A percentile compares a stretch with the other conserved stretches of the same genome.
These are phyloP conservation scores for Penicillium hordei DNA, from an alignment of 2,329 filamentous ascomycete species.

Conservation along the genomic window DNA sequence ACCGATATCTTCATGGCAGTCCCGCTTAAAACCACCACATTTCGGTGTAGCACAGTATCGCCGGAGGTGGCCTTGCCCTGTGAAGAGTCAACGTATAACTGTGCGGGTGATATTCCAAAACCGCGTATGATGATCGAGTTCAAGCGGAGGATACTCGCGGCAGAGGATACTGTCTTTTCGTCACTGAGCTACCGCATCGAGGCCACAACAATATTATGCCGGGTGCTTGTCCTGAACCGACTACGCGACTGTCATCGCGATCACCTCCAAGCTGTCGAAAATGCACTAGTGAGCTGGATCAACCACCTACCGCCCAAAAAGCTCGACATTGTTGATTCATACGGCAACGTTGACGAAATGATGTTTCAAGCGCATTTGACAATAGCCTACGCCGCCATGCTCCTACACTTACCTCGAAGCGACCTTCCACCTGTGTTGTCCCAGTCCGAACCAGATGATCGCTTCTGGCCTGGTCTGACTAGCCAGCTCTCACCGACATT, in stretches of 20 bases:
- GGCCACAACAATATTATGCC: conserved; percentile 71
- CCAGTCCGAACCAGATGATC: conserved; percentile 26
- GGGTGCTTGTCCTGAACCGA: conserved; percentile 58
- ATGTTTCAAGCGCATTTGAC: conserved; percentile 42
- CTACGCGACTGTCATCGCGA: conserved; percentile 47
- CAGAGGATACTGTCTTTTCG: conserved; percentile 69
- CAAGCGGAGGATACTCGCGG: conserved; percentile 64
- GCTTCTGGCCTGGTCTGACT: conserved; percentile 29
- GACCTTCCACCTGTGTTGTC: conserved; percentile 52
- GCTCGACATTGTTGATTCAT: conserved; percentile 64
- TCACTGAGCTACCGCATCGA: conserved; percentile 83
- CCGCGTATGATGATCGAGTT: conserved; percentile 57
- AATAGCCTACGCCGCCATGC: conserved; percentile 56
- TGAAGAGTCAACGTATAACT: conserved; percentile 63
- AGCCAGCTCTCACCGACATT: conserved; percentile 32
- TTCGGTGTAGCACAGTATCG: conserved; percentile 69
- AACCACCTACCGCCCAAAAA: conserved; percentile 73
- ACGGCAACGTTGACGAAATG: conserved; percentile 70
- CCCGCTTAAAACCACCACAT: conserved; percentile 45
- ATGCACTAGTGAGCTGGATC: conserved; percentile 67
- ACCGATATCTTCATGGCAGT: conserved; percentile 79
- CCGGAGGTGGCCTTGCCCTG: conserved; percentile 73
- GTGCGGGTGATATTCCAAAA: conserved; percentile 55
- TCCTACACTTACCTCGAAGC: conserved; percentile 75
- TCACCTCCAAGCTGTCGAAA: conserved; percentile 59